phyloP scores from a whole-genome alignment of 2,329 filamentous ascomycete genomes.

The Colletotrichum somersetense region DNA sequence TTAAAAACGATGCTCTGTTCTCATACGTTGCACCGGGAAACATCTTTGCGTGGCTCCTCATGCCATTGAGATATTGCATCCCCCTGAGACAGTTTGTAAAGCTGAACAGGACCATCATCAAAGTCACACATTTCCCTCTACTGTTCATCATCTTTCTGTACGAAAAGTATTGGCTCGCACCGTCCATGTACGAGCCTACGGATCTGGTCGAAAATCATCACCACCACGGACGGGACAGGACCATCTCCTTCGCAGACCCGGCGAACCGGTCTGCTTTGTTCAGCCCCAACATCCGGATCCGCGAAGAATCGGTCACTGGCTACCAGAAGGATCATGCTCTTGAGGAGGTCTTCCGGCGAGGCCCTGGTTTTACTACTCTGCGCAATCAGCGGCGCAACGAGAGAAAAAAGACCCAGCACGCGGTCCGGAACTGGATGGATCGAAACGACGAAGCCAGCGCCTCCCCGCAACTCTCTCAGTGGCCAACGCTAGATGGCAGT shows the following conservation, averaged over 20 bases:
- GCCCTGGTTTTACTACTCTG: slow-evolving; percentile 73
- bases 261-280: slow-evolving; percentile 73
- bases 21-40: slow-evolving; percentile 94
- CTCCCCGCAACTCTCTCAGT: slow-evolving; percentile 60
- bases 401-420: slow-evolving; percentile 80
- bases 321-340: slow-evolving; percentile 91
- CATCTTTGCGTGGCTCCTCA: slow-evolving; percentile 89
- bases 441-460: slow-evolving; percentile 67
- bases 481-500: slow-evolving; percentile 62
- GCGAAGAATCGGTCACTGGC: slow-evolving; percentile 89
- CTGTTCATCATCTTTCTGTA: slow-evolving; percentile 90
- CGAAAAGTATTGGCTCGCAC: slow-evolving; percentile 82
- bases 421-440: slow-evolving; percentile 93
- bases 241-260: slow-evolving; percentile 70
- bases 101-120: slow-evolving; percentile 91
- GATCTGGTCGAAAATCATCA: slow-evolving; percentile 84
- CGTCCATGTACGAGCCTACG: slow-evolving; percentile 82
- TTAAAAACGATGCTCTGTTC: slow-evolving; percentile 97
- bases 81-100: slow-evolving; percentile 85
- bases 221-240: slow-evolving; percentile 61
- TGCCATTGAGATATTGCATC: slow-evolving; percentile 84
- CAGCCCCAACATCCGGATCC: slow-evolving; percentile 77
- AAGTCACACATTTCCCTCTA: slow-evolving; percentile 88
- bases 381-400: slow-evolving; percentile 72
- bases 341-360: slow-evolving; percentile 88